A percentile compares a stretch with the other conserved stretches of the same genome.
Evolutionary conservation across 2,329 filamentous ascomycete species (phyloP).

Genomic region (Diaporthe capsici): DNA sequence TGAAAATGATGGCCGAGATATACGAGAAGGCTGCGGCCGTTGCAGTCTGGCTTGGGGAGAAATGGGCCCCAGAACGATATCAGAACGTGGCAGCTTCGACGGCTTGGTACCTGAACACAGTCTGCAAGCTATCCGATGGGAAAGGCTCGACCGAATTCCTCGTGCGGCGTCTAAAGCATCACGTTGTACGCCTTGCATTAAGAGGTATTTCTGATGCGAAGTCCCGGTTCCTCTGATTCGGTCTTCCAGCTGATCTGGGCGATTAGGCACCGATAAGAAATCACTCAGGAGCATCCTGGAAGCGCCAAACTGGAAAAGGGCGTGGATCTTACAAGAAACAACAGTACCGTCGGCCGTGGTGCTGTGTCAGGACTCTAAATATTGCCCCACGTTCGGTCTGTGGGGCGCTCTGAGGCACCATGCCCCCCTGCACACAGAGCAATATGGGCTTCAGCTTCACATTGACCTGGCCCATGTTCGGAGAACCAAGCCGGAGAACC

Average conservation of each 20-base stretch:
- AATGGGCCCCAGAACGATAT: not conserved
- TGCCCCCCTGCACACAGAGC: not conserved
- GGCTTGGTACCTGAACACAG: not conserved
- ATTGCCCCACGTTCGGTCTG: not conserved
- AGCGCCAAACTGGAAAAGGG: not conserved
- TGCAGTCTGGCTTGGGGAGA: not conserved
- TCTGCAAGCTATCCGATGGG: not conserved
- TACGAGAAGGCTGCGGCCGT: not conserved
- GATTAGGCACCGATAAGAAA: not conserved
- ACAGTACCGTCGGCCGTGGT: not conserved
- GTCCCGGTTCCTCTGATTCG: too few species aligned
- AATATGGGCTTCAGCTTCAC: not conserved
- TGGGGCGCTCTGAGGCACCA: not conserved
- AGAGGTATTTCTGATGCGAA: not conserved
- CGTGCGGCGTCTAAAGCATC: not conserved
- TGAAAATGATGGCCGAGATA: not conserved
- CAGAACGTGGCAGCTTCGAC: not conserved
- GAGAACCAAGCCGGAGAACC: not conserved
- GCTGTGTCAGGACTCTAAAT: not conserved
- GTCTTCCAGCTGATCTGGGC: not conserved
- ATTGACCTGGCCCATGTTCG: not conserved
- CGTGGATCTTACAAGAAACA: not conserved
- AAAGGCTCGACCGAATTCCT: not conserved
- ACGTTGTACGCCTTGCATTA: not conserved
- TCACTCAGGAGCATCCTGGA: not conserved